Base-by-base conservation (phyloP, 306 rosid species). In the Comarum palustre region DNA sequence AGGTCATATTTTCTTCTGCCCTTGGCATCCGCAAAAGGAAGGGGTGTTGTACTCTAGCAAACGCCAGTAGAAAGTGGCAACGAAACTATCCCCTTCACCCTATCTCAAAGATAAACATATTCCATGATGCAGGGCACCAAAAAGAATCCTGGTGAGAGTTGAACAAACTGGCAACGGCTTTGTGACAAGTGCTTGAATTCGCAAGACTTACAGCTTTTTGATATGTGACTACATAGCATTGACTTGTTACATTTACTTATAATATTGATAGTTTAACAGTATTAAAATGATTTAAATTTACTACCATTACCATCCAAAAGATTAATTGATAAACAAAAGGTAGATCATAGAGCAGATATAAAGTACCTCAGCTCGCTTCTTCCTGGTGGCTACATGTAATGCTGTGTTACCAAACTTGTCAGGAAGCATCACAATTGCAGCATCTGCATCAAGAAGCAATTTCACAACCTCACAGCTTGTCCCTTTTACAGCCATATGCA, bases 401-500 rank as follows among this genome's bases (percentile, higher is more conserved):
- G 99, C 99, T 0, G 97, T 95, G 83, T 95, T 85, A 63, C 99
- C 97, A 29, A 88, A 90, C 78, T 95, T 95, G 79, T 95, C 99
- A 0, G 97, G 99, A 86, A 95, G 99, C 99, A 95, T 95, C 41
- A 95, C 99, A 79, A 91, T 91, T 38, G 97, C 99, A 51, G 99
- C 86, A 77, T 95, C 99, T 22, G 97, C 99, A 0, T 81, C 86
- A 8, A 95, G 99, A 78, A 95, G 99, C 84, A 84, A 83, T 73
- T 90, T 95, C 66, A 95, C 99, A 61, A 87, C 99, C 47, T 90
- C 97, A 75, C 90, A 83, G 73, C 95, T 91, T 74, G 90, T 92
- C 75, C 99, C 99, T 80, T 95, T 95, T 47, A 95, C 99, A 48
- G 99, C 97, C 99, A 95, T 95, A 73, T 95, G 99, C 96, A 95